Base-by-base conservation (phyloP, 371 early-diverging fungal species). In the Mucor mucedo region DNA sequence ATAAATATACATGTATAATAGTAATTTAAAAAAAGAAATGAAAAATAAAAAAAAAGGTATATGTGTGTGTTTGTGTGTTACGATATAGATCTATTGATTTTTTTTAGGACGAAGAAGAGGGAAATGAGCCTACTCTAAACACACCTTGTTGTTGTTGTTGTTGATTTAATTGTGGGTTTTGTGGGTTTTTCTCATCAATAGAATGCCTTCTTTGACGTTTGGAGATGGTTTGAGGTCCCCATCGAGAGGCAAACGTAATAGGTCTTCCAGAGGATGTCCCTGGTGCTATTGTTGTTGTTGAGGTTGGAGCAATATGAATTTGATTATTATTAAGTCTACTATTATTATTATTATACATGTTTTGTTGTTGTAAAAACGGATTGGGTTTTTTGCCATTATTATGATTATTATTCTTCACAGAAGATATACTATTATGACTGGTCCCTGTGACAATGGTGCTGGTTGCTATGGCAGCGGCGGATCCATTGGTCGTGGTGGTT, bases 161-260 rank as follows among this genome's bases (percentile, higher is more conserved):
- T 52, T 60, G 61, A 10, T 52, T 40, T 27, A 39, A 52, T 39
- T 66, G 60, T 21, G 52, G 60, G 10, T 42, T 42, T 13, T 60
- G 55, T 6, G 53, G 49, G 52, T 50, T 65, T 1, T 73, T 54
- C 5, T 63, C 65, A 33, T 66, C 69, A 21, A 76, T 60, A 0
- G 78, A 78, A 65, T 73, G 69, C 6, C 78, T 73, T 38, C 78
- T 65, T 49, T 78, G 78, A 40, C 78, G 66, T 52, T 78, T 78
- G 41, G 62, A 66, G 1, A 68, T 56, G 8, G 70, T 55, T 39
- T 75, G 65, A 30, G 60, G 42, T 29, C 64, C 70, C 70, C 70
- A 73, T 5, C 72, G 62, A 7, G 75, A 66, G 1, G 78, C 60
- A 69, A 75, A 78, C 0, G 73, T 65, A 14, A 78, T 72, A 0